Evolutionary conservation across 106 monocot species (phyloP), one percentile per base, ranked within the genome.

Genomic region (Dactylorhiza incarnata): DNA sequence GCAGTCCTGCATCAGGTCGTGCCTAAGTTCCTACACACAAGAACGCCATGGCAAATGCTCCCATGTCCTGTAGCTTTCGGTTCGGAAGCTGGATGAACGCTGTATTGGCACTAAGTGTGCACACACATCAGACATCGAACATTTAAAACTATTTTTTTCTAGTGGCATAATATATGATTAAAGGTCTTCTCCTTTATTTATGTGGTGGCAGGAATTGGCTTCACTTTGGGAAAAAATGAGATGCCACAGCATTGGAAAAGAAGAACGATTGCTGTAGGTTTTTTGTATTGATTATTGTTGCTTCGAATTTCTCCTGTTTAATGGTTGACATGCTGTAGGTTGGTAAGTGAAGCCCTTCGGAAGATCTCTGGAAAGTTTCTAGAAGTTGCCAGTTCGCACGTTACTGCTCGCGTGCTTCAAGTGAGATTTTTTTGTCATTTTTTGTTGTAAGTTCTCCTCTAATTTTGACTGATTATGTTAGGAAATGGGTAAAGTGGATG

Each of bases 161-260:
- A 61, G 5, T 13, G 61, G 11, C 26, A 12, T 59, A 59, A 10
- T 10, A 29, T 65, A 37, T 65, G 29, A 9, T 26, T 26, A 59
- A 59, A 59, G 58, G 58, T 66, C 29, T 26, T 69, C 17, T 69
- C 6, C 45, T 46, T 45, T 46, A 46, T 44, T 46, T 69, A 69
- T 69, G 45, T 69, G 48, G 7, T 9, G 2, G 51, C 81, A 97
- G 96, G 96, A 97, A 58, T 86, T 97, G 69, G 87, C 91, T 52
- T 77, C 54, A 13, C 77, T 89, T 14, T 97, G 96, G 96, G 96
- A 97, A 79, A 97, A 97, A 78, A 93, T 94, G 91, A 85, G 96
- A 71, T 75, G 84, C 24, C 52, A 74, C 52, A 77, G 76, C 68
- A 59, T 87, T 12, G 68, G 73, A 75, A 91, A 91, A 71, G 82